These are phyloP conservation scores for Fusarium foetens DNA, from an alignment of 2,329 filamentous ascomycete genomes.

Conservation along the genomic window DNA sequence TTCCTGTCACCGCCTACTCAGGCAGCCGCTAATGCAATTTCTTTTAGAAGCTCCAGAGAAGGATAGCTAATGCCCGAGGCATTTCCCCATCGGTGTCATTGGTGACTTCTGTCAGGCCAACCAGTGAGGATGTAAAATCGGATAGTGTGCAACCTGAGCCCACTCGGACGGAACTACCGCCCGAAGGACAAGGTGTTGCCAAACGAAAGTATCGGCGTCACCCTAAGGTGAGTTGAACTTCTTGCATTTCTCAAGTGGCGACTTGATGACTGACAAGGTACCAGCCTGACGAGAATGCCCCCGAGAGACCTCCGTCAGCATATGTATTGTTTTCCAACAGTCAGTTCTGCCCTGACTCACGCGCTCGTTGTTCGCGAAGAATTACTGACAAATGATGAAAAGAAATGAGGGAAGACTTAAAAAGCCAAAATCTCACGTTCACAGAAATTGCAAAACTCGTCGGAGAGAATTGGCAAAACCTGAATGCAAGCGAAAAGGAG, in stretches of 20 bases:
- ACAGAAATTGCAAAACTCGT: conserved; percentile 86
- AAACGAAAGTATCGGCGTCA: conserved; percentile 83
- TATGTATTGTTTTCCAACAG: conserved; percentile 90
- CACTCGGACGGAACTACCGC: conserved; percentile 57
- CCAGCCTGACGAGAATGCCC: conserved; percentile 80
- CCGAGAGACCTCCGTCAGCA: conserved; percentile 81
- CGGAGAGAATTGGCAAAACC: conserved; percentile 82
- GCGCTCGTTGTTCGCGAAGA: background rate
- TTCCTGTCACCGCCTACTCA: background rate
- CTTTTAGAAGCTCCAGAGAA: conserved; percentile 79
- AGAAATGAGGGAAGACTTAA: conserved; percentile 82
- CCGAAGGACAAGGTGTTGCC: conserved; percentile 55
- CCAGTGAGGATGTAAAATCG: conserved; percentile 63
- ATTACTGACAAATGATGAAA: conserved; percentile 5
- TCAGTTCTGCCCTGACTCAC: conserved; percentile 54
- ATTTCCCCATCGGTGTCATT: conserved; percentile 65
- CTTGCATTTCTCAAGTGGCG: background rate
- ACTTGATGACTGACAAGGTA: conserved; percentile 1
- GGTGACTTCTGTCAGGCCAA: conserved; percentile 60
- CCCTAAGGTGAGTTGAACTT: conserved; percentile 68
- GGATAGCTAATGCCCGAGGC: conserved; percentile 79
- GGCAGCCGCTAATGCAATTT: conserved; percentile 3
- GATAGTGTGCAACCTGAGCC: conserved; percentile 65
- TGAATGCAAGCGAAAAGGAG: conserved; percentile 74
- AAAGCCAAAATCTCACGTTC: conserved; percentile 80